Conservation (phyloP, 129 eudicot species). For the Ambrosia trifida region DNA sequence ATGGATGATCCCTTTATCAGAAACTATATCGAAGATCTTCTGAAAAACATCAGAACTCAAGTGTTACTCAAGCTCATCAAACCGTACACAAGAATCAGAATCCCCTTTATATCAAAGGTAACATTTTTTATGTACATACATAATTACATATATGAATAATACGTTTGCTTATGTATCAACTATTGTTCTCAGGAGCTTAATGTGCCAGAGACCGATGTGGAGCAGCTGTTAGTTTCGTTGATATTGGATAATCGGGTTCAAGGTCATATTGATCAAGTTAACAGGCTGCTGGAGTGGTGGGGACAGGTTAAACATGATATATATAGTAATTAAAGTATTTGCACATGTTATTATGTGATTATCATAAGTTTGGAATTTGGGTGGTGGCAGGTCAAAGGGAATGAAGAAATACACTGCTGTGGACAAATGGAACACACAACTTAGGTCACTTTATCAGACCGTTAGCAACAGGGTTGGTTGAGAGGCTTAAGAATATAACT, state of each 20-base stretch:
- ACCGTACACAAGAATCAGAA: conserved; percentile 96
- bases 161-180: neutral
- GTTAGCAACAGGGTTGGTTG: conserved; percentile 79
- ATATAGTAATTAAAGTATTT: conserved; percentile 2
- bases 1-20: conserved; percentile 97
- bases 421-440: conserved; percentile 97
- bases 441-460: conserved; percentile 79
- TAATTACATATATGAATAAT: neutral
- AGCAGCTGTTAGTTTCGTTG: conserved; percentile 81
- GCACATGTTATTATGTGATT: neutral
- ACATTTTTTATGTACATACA: neutral
- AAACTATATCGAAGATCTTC: conserved; percentile 92
- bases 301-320: conserved; percentile 60
- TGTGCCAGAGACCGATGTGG: conserved; percentile 95
- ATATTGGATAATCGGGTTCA: conserved; percentile 89
- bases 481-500: conserved; percentile 26
- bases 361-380: conserved; percentile 21
- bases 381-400: conserved; percentile 80
- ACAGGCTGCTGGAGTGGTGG: conserved; percentile 90
- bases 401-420: conserved; percentile 88
- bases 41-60: conserved; percentile 95
- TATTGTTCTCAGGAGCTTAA: conserved; percentile 77
- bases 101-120: conserved; percentile 97
- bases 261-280: conserved; percentile 98
- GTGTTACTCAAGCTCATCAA: conserved; percentile 96